A percentile compares a stretch with the other conserved stretches of the same genome.
These are phyloP conservation scores for Arthrobotrys megalospora DNA, from an alignment of 2,329 filamentous ascomycete species.

Conservation along the genomic window DNA sequence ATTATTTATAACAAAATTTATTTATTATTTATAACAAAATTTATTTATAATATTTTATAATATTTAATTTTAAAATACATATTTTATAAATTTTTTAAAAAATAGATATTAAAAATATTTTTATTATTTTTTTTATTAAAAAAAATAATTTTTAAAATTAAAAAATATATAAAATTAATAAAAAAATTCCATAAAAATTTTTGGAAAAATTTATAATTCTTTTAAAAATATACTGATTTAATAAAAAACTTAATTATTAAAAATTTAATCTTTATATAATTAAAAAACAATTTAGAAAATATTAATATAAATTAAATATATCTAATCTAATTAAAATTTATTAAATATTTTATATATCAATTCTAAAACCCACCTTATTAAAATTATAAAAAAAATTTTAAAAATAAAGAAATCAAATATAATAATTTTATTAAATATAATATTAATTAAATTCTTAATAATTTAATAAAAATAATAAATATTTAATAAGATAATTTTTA, in stretches of 20 bases:
- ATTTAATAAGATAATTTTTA: background rate
- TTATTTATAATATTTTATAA: background rate
- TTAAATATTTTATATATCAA: background rate
- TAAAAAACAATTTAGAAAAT: slow-evolving; percentile 4
- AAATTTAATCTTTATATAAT: slow-evolving; percentile 7
- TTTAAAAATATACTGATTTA: background rate
- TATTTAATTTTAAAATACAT: background rate
- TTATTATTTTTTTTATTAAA: no score
- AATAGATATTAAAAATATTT: background rate
- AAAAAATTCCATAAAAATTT: no score
- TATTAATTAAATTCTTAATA: background rate
- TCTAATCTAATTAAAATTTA: background rate
- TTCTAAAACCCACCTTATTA: background rate
- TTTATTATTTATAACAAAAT: slow-evolving; percentile 5
- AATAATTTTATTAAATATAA: background rate
- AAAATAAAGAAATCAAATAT: background rate
- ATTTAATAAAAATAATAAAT: slow-evolving; percentile 6
- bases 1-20: background rate
- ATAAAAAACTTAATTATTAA: slow-evolving; percentile 21
- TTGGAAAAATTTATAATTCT: background rate
- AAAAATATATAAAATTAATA: no score
- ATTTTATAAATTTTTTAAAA: slow-evolving; percentile 12
- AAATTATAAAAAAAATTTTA: slow-evolving; percentile 14
- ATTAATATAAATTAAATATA: slow-evolving; percentile 2
- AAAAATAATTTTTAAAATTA: no score